Conservation (phyloP, 2,329 filamentous ascomycete species). For the Scedosporium dehoogii region DNA sequence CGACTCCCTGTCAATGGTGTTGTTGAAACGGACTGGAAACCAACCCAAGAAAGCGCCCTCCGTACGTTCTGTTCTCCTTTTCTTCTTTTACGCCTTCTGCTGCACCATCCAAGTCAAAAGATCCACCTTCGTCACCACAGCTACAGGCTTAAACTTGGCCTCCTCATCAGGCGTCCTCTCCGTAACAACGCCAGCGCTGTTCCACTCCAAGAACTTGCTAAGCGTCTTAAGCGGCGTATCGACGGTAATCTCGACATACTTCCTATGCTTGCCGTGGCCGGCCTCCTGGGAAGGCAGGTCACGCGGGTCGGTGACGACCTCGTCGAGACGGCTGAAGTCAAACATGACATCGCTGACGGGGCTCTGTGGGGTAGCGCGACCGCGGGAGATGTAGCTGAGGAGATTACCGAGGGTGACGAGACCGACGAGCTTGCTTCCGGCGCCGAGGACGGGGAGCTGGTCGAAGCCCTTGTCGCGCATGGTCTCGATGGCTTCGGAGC, state of each 20-base stretch:
- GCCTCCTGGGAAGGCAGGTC: constrained; percentile 40
- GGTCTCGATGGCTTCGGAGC: constrained; percentile 85
- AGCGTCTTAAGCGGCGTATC: constrained; percentile 77
- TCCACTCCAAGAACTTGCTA: constrained; percentile 96
- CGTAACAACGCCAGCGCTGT: constrained; percentile 89
- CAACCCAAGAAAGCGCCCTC: not conserved
- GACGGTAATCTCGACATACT: constrained; percentile 89
- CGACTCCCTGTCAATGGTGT: not conserved
- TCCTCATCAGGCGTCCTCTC: constrained; percentile 49
- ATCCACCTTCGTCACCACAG: constrained; percentile 94
- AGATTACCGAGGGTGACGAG: constrained; percentile 93
- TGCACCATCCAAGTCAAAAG: constrained; percentile 82
- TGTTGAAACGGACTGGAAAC: not conserved
- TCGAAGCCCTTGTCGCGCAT: constrained; percentile 99
- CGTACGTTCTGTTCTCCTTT: not conserved
- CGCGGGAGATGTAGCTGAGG: constrained; percentile 78
- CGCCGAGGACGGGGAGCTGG: constrained; percentile 80
- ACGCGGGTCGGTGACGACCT: constrained; percentile 82
- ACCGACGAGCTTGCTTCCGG: constrained; percentile 66
- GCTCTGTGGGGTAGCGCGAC: constrained; percentile 63
- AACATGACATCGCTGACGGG: constrained; percentile 91
- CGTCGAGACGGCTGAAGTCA: constrained; percentile 77
- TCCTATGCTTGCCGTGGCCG: constrained; percentile 44
- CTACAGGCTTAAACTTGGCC: constrained; percentile 63
- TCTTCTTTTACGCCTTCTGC: constrained; percentile 29